These are phyloP conservation scores for Allantophomopsis lycopodina DNA, from an alignment of 2,329 filamentous ascomycete genomes.

Conservation along the genomic window DNA sequence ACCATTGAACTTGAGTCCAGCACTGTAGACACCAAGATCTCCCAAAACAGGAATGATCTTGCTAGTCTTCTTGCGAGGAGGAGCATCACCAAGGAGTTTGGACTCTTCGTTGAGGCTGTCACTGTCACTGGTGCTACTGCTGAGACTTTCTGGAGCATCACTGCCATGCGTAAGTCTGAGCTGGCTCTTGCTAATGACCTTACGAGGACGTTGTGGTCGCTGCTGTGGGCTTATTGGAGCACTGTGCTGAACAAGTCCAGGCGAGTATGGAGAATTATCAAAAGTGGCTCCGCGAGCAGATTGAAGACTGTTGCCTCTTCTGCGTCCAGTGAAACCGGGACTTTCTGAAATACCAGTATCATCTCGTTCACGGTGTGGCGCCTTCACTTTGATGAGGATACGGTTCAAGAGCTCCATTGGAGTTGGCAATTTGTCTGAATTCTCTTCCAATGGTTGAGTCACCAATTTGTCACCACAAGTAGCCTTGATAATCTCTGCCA, in stretches of 20 bases:
- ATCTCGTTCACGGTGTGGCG: conserved; percentile 34
- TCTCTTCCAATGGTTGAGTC: conserved; percentile 57
- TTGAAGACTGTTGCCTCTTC: conserved; percentile 58
- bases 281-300: conserved; percentile 53
- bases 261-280: conserved; percentile 40
- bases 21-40: conserved; percentile 67
- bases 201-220: conserved; percentile 20
- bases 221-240: conserved; percentile 30
- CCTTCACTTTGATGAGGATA: conserved; percentile 91
- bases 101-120: conserved; percentile 48
- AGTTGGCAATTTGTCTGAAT: conserved; percentile 59
- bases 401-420: conserved; percentile 74
- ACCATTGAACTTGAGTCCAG: conserved; percentile 67
- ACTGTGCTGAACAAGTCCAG: conserved; percentile 29
- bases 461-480: conserved; percentile 73
- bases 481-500: conserved; percentile 82
- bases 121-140: conserved; percentile 64
- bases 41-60: conserved; percentile 79
- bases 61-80: conserved; percentile 52
- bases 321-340: conserved; percentile 28
- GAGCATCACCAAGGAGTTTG: conserved; percentile 36
- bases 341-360: conserved; percentile 27
- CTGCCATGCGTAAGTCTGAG: conserved; percentile 7
- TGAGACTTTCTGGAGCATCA: conserved; percentile 30
- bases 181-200: conserved; percentile 8